Percentiles rank a stretch among this genome's conserved stretches.
Conservation (phyloP, 208 protist genomes). For the Leishmania gerbilli region DNA sequence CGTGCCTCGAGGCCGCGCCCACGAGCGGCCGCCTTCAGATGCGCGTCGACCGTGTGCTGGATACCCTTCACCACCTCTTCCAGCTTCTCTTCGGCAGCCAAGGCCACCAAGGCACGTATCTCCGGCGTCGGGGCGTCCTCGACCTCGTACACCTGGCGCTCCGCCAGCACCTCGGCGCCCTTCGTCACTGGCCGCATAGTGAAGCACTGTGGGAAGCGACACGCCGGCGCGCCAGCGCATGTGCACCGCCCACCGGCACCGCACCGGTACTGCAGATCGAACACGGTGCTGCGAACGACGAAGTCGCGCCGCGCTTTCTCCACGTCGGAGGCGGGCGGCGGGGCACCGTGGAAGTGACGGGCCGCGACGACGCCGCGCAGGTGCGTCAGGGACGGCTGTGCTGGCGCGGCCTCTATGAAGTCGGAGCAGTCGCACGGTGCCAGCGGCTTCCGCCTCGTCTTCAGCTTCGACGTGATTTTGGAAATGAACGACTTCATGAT, state of each 20-base stretch:
- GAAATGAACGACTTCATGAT: constrained; percentile 72
- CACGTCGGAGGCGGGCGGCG: constrained; percentile 23
- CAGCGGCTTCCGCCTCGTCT: constrained; percentile 46
- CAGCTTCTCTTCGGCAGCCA: constrained; percentile 55
- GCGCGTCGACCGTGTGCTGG: constrained; percentile 38
- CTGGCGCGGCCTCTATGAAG: constrained; percentile 46
- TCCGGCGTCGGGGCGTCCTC: constrained; percentile 52
- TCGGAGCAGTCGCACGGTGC: constrained; percentile 71
- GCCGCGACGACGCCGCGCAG: constrained; percentile 48
- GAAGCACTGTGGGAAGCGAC: constrained; percentile 80
- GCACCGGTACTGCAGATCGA: constrained; percentile 79
- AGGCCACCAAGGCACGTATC: constrained; percentile 48
- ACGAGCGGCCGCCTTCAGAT: constrained; percentile 35
- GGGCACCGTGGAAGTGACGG: constrained; percentile 31
- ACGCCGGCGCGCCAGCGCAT: constrained; percentile 39
- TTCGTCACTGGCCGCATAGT: constrained; percentile 75
- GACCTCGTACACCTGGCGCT: constrained; percentile 62
- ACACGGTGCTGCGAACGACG: constrained; percentile 53
- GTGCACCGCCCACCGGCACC: constrained; percentile 76
- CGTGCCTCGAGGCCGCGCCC: constrained; percentile 36
- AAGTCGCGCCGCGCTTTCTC: constrained; percentile 36
- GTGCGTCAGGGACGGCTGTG: constrained; percentile 40
- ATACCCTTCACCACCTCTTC: constrained; percentile 62
- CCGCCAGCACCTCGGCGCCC: constrained; percentile 69
- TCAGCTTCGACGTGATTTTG: constrained; percentile 43